Evolutionary conservation across 495 filamentous ascomycete species (phyloP).

Genomic region (Penicillium maclennaniae): DNA sequence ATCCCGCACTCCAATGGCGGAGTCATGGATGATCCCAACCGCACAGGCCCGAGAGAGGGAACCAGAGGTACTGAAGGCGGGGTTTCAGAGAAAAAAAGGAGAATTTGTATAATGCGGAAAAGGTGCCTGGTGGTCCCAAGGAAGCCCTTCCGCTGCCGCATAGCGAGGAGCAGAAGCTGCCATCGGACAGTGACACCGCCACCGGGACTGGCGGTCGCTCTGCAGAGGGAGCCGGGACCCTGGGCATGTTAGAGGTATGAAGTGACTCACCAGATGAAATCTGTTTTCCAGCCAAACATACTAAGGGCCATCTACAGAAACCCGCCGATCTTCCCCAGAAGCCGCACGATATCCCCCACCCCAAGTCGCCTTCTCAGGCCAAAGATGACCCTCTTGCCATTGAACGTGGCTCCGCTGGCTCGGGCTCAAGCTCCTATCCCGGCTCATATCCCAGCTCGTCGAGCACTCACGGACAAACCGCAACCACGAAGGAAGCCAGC

Average conservation of each 20-base stretch:
- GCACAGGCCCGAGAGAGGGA: conserved; percentile 70
- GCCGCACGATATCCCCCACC: conserved; percentile 72
- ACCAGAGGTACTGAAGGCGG: conserved; percentile 85
- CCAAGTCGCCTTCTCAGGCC: conserved; percentile 62
- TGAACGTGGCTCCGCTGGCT: conserved; percentile 44
- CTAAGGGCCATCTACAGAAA: conserved; percentile 53
- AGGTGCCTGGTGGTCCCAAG: conserved; percentile 76
- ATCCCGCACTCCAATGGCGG: conserved; percentile 79
- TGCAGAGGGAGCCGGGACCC: conserved; percentile 32
- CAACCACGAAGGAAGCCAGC: conserved; percentile 53
- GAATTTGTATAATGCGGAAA: conserved; percentile 61
- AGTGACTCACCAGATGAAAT: not conserved
- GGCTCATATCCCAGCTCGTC: conserved; percentile 27
- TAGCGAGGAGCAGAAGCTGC: conserved; percentile 61
- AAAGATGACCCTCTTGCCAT: conserved; percentile 65
- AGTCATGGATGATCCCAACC: conserved; percentile 84
- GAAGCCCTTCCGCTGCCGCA: conserved; percentile 79
- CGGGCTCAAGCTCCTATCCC: conserved; percentile 18
- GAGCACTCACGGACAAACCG: conserved; percentile 32
- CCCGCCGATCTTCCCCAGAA: conserved; percentile 75
- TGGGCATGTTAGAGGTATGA: conserved; percentile 66
- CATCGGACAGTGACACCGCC: conserved; percentile 37
- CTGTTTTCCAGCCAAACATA: not conserved
- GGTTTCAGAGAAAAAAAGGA: conserved; percentile 78
- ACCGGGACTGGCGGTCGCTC: conserved; percentile 11